These are phyloP conservation scores for Cryptococcus sp. DNA, from an alignment of 1,284 basidiomycete genomes.

Conservation along the genomic window DNA sequence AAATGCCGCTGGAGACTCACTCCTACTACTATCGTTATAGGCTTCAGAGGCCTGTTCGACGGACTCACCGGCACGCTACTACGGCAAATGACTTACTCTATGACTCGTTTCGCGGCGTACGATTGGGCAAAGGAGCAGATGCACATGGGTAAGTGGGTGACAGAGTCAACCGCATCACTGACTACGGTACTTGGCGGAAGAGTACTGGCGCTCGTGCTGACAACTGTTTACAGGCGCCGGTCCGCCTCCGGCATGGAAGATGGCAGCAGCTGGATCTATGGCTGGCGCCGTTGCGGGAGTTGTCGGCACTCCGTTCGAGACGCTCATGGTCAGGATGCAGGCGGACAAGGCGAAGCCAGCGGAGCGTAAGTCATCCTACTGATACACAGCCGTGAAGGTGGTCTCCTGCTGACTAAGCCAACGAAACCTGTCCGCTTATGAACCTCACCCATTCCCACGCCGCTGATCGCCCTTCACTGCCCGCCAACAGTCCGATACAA, in stretches of 20 bases:
- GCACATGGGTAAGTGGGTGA: constrained; percentile 58
- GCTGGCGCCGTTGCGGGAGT: constrained; percentile 80
- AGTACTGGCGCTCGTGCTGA: no score
- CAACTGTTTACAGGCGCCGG: constrained; percentile 24
- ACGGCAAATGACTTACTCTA: constrained; percentile 89
- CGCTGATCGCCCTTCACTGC: no score
- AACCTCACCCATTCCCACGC: no score
- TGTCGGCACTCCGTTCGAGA: constrained; percentile 84
- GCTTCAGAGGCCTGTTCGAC: constrained; percentile 74
- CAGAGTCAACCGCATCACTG: neutral
- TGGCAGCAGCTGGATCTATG: constrained; percentile 68
- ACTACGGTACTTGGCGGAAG: neutral
- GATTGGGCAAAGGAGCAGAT: constrained; percentile 83
- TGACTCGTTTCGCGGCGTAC: constrained; percentile 91
- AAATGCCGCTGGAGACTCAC: neutral
- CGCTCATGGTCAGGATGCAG: constrained; percentile 81
- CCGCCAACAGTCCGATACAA: constrained; percentile 67
- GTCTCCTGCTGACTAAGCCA: no score
- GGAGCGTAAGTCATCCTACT: constrained; percentile 54
- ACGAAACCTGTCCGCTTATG: no score
- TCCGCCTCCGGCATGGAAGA: constrained; percentile 70
- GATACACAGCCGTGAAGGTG: neutral
- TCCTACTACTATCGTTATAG: constrained; percentile 46
- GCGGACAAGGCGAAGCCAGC: constrained; percentile 82
- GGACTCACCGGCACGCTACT: constrained; percentile 86